Base-by-base conservation (phyloP, 106 monocot genomes). In the Apostasia ramifera region DNA sequence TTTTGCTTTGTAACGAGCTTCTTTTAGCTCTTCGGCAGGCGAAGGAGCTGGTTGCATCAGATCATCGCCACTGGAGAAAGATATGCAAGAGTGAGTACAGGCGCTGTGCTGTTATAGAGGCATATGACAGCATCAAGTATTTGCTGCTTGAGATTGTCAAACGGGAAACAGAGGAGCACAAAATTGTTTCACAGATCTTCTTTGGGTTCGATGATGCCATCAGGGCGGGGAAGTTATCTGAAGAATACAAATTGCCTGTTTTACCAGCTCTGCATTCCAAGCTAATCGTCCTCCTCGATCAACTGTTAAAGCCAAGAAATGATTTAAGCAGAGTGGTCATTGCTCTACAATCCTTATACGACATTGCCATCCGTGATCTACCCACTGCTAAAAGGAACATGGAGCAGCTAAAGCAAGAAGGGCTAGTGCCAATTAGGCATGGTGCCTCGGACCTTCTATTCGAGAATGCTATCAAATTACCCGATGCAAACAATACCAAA, bases 1-100 rank as follows among this genome's bases (percentile, higher is more conserved):
- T 97, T n/a, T 75, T 97, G 41, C 87, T 97, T 5, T 82, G 89
- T 73, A 97, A 97, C 66, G 97, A 97, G 63, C 79, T 97, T n/a
- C 66, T 85, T 6, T 75, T 97, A 56, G 97, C 97, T 75, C 79
- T 97, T 39, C 70, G 82, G 9, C 92, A 92, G 78, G 92, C 86
- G 13, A 92, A 84, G 73, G 89, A 87, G 59, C 62, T 86, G 2
- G 59, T 58, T 10, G 78, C 77, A 7, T 63, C 81, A 5, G 97
- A 97, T 70, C 73, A 67, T 57, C 13, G 54, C 57, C 97, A 80
- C 44, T 97, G 97, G 97, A 73, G 50, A n/a, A 92, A 87, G 77
- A 92, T 97, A 57, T 84, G 84, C 75, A 89, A 89, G 71, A 82
- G 80, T 43, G 97, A 97, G 73, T 97, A 92, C 55, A 66, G 97